A percentile compares a stretch with the other conserved stretches of the same genome.
These are phyloP conservation scores for Penium margaritaceum DNA, from an alignment of 139 green algal genomes.

Conservation along the genomic window DNA sequence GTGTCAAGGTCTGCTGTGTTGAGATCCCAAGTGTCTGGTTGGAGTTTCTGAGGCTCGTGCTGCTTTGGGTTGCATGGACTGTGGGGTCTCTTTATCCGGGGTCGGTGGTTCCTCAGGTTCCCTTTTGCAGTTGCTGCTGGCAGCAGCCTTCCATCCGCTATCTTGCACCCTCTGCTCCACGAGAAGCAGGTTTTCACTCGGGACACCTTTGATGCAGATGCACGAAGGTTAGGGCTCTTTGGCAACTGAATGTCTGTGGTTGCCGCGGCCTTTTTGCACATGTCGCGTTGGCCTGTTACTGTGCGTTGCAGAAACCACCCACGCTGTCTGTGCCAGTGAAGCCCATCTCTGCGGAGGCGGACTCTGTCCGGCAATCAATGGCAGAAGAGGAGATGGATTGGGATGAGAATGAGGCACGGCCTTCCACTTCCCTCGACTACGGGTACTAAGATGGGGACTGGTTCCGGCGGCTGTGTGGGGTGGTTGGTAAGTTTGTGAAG, in stretches of 20 bases:
- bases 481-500: no score
- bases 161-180: no score
- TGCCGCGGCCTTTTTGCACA: background rate
- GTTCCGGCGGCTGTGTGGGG: no score
- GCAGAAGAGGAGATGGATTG: constrained; percentile 23
- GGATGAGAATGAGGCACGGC: constrained; percentile 17
- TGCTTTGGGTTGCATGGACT: background rate
- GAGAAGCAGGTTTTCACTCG: no score
- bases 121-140: no score
- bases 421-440: constrained; percentile 1
- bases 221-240: background rate
- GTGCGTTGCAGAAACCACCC: background rate
- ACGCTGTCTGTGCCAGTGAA: constrained; percentile 23
- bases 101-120: background rate
- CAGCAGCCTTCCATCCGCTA: no score
- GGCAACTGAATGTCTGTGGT: background rate
- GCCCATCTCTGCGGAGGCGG: background rate
- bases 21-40: background rate
- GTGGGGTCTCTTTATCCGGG: background rate
- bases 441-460: no score
- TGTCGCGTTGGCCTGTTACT: background rate
- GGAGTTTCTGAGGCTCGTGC: background rate
- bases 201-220: background rate
- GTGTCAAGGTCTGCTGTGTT: background rate
- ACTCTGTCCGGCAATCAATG: background rate